Base-by-base conservation (phyloP, 2,329 filamentous ascomycete genomes). In the Gyromitra esculenta region DNA sequence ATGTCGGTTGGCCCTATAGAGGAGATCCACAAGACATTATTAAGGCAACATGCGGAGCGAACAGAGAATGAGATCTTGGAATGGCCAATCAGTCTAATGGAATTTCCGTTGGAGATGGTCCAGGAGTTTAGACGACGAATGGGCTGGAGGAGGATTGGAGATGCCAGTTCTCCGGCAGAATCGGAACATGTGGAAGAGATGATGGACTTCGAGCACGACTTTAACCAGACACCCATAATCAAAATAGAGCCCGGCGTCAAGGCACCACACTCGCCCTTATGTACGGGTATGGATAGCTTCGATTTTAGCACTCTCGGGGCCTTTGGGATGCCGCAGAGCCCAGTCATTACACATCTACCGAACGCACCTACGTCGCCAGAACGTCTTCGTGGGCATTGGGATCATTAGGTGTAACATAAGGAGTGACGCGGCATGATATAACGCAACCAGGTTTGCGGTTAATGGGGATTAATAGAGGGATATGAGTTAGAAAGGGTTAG, bases 1-100 rank as follows among this genome's bases (percentile, higher is more conserved):
- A 87, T 97, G 79, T 91, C 92, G 15, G 88, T 97, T 59, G 87
- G 88, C 1, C 93, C 94, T 0, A 90, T 98, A 41, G 93, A 97
- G 83, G 91, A 96, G 82, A 97, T 97, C 81, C 90, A 93, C 59
- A 88, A 89, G 62, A 89, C 92, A 45, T 88, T 97, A 37, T 87
- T 91, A 79, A 88, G 90, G 25, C 88, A 92, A 85, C 93, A 88
- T 80, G 85, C 89, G 25, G 87, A 88, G 3, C 86, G 88, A 77
- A 85, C 85, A 21, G 85, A 87, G 74, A 87, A 89, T 71, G 86
- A 86, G 15, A 88, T 89, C 35, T 84, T 88, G 54, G 88, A 90
- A 81, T 88, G 89, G 39, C 89, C 90, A 9, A 83, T 92, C 77
- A 85, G 86, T 4, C 86, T 94, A 56, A 92, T 93, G 89, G 89